These are phyloP conservation scores for Diutina rugosa DNA, from an alignment of 1,139 yeast genomes.

Conservation along the genomic window DNA sequence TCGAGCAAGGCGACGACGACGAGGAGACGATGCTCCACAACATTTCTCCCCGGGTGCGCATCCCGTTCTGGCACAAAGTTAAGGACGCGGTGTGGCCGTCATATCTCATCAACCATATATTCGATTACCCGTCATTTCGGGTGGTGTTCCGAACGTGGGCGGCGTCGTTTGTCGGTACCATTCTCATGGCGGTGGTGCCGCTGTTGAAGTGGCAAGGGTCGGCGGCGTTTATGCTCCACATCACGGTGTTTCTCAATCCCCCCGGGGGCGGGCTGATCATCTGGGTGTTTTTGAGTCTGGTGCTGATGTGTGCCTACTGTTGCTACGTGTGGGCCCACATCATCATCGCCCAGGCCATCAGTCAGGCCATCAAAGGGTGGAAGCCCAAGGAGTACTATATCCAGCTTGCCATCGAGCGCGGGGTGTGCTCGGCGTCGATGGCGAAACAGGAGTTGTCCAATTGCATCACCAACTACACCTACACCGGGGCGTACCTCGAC, in stretches of 20 bases:
- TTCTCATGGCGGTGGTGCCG: neutral
- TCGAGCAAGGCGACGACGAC: neutral
- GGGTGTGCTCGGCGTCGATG: slow-evolving; percentile 13
- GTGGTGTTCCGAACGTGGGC: neutral
- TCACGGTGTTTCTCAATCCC: neutral
- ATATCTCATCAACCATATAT: neutral
- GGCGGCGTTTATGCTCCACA: neutral
- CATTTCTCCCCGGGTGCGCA: neutral
- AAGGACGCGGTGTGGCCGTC: neutral
- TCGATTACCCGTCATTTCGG: neutral
- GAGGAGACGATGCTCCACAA: neutral
- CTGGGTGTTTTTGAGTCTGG: neutral
- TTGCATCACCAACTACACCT: slow-evolving; percentile 14
- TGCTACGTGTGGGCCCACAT: slow-evolving; percentile 15
- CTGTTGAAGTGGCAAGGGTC: neutral
- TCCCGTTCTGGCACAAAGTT: neutral
- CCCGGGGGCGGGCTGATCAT: neutral
- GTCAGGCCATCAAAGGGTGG: slow-evolving; percentile 14
- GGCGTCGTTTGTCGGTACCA: neutral
- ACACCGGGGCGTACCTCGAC: slow-evolving; percentile 16
- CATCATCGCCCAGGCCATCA: slow-evolving; percentile 15
- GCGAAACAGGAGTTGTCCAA: slow-evolving; percentile 5
- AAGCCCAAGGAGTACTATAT: slow-evolving; percentile 12
- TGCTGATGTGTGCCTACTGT: slow-evolving; percentile 7
- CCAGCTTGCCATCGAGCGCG: slow-evolving; percentile 12